A percentile compares a stretch with the other conserved stretches of the same genome.
Evolutionary conservation across 2,329 filamentous ascomycete species (phyloP).

Genomic region (Paracoccidioides brasiliensis): DNA sequence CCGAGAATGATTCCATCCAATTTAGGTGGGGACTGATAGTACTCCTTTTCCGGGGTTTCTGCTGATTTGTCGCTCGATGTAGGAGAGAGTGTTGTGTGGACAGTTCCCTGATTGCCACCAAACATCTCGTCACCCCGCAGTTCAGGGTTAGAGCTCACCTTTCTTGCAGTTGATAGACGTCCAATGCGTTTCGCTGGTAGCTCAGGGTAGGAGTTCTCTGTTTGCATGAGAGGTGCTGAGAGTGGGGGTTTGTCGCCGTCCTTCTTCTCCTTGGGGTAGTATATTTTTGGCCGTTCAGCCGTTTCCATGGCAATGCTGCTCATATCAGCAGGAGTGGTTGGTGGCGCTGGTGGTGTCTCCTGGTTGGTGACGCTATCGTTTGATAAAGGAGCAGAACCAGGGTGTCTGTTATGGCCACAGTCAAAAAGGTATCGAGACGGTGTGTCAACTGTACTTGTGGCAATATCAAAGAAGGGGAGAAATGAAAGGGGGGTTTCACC

Average conservation of each 20-base stretch:
- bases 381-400: no score
- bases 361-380: no score
- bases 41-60: neutral
- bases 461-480: no score
- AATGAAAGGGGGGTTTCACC: no score
- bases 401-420: no score
- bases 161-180: neutral
- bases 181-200: neutral
- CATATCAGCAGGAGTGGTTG: neutral
- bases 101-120: neutral
- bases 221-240: neutral
- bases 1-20: conserved; percentile 1
- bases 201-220: neutral
- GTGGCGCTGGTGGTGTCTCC: neutral
- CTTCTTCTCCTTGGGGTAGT: neutral
- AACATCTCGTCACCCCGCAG: neutral
- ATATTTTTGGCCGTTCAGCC: neutral
- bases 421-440: no score
- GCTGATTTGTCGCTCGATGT: neutral
- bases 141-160: neutral
- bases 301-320: neutral
- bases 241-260: neutral
- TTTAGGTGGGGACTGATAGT: neutral
- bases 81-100: neutral
- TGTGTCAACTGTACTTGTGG: no score